A percentile compares a stretch with the other conserved stretches of the same genome.
phyloP scores from a whole-genome alignment of 2,329 filamentous ascomycete species.

The Fusarium papillatum region DNA sequence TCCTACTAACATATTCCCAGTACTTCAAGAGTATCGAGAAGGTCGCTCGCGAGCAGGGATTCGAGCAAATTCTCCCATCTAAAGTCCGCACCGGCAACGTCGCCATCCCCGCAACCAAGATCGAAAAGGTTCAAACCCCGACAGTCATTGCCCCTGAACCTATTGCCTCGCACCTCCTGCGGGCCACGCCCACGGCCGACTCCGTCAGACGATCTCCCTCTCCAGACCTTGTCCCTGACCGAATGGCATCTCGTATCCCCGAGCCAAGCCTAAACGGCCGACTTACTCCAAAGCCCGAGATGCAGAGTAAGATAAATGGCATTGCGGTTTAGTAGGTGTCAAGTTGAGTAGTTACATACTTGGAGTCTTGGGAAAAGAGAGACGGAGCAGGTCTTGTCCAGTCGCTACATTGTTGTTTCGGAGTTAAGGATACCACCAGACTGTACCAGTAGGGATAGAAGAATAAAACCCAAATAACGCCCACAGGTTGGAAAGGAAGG shows the following conservation, averaged over 20 bases:
- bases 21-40: conserved; percentile 82
- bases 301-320: conserved; percentile 51
- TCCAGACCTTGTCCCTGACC: conserved; percentile 72
- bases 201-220: conserved; percentile 68
- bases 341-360: neutral
- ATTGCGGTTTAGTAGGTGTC: conserved; percentile 29
- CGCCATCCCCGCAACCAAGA: conserved; percentile 52
- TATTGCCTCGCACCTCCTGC: conserved; percentile 66
- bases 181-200: conserved; percentile 67
- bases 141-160: conserved; percentile 68
- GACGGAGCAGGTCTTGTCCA: conserved; percentile 29
- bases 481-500: conserved; percentile 4
- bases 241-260: conserved; percentile 70
- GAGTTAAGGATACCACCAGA: conserved; percentile 18
- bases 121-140: conserved; percentile 58
- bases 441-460: conserved; percentile 31
- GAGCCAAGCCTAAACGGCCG: conserved; percentile 60
- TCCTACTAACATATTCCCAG: conserved; percentile 46
- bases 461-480: conserved; percentile 14
- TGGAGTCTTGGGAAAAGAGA: neutral
- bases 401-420: conserved; percentile 25
- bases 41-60: conserved; percentile 68
- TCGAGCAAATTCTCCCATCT: conserved; percentile 70
- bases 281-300: conserved; percentile 63
- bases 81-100: conserved; percentile 67